Evolutionary conservation across 345 rosid genomes (phyloP).

Genomic region (Carallia brachiata): DNA sequence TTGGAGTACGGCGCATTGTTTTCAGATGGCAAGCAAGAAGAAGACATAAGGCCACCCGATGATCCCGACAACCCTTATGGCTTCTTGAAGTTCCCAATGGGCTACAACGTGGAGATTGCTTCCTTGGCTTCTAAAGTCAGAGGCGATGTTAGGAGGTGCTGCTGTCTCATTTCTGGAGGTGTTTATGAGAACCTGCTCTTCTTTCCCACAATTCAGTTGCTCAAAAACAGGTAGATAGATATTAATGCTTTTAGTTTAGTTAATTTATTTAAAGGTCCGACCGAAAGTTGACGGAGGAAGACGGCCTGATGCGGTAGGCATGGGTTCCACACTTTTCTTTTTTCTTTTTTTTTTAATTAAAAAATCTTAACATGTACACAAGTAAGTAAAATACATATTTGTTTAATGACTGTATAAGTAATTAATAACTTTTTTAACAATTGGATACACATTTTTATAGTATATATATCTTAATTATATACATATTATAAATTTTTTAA

Average conservation of each 20-base stretch:
- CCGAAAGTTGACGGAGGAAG: too few species aligned
- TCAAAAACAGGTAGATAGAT: conserved; percentile 65
- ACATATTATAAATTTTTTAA: too few species aligned
- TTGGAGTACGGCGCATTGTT: conserved; percentile 77
- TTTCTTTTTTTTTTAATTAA: too few species aligned
- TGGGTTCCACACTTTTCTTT: too few species aligned
- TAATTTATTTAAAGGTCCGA: too few species aligned
- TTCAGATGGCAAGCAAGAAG: conserved; percentile 85
- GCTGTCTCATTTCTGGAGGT: conserved; percentile 81
- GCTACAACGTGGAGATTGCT: conserved; percentile 72
- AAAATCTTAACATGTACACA: too few species aligned
- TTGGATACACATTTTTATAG: too few species aligned
- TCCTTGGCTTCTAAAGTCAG: conserved; percentile 72
- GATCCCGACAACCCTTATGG: conserved; percentile 81
- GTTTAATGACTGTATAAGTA: too few species aligned
- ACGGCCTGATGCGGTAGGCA: too few species aligned
- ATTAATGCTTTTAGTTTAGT: not conserved
- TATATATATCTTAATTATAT: too few species aligned
- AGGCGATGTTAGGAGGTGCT: conserved; percentile 92
- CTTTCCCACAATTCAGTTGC: conserved; percentile 75
- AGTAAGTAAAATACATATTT: too few species aligned
- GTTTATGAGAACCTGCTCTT: conserved; percentile 89
- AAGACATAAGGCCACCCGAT: conserved; percentile 76
- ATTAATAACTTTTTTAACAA: too few species aligned
- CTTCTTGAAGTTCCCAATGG: conserved; percentile 86